Evolutionary conservation across 768 basidiomycete genomes (phyloP).

Genomic region (Roridomyces roridus): DNA sequence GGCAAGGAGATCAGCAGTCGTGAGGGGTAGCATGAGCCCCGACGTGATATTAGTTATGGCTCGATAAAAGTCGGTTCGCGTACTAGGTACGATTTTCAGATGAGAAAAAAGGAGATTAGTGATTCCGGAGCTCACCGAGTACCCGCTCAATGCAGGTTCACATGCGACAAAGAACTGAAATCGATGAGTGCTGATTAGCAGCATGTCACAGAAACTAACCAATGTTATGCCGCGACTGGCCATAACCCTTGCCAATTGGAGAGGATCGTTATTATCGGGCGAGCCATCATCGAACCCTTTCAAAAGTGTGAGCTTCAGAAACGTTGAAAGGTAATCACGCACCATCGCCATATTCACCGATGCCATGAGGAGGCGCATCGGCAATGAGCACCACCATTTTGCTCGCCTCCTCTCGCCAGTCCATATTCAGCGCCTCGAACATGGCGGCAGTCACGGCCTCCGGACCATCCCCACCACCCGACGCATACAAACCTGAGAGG

Average conservation of each 20-base stretch:
- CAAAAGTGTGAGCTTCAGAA: slow-evolving; percentile 14
- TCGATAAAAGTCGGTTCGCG: slow-evolving; percentile 93
- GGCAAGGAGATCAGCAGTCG: slow-evolving; percentile 91
- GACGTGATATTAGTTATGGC: slow-evolving; percentile 93
- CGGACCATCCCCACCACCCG: slow-evolving; percentile 90
- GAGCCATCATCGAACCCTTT: slow-evolving; percentile 96
- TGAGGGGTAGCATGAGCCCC: slow-evolving; percentile 94
- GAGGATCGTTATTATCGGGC: slow-evolving; percentile 91
- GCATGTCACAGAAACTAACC: slow-evolving; percentile 50
- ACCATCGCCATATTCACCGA: slow-evolving; percentile 98
- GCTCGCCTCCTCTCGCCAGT: slow-evolving; percentile 87
- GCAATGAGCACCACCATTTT: slow-evolving; percentile 98
- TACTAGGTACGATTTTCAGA: slow-evolving; percentile 56
- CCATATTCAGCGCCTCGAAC: slow-evolving; percentile 85
- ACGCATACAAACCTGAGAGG: slow-evolving; percentile 84
- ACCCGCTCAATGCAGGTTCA: slow-evolving; percentile 93
- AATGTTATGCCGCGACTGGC: slow-evolving; percentile 89
- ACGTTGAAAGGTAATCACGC: slow-evolving; percentile 27
- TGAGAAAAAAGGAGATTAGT: not conserved
- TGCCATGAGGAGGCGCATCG: slow-evolving; percentile 97
- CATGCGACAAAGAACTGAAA: slow-evolving; percentile 97
- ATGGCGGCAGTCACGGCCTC: slow-evolving; percentile 96
- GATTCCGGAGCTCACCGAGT: slow-evolving; percentile 59
- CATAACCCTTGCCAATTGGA: slow-evolving; percentile 88
- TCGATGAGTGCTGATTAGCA: slow-evolving; percentile 12